Evolutionary conservation across 148 eudicot species (phyloP).

Genomic region (Diospyros lotus): DNA sequence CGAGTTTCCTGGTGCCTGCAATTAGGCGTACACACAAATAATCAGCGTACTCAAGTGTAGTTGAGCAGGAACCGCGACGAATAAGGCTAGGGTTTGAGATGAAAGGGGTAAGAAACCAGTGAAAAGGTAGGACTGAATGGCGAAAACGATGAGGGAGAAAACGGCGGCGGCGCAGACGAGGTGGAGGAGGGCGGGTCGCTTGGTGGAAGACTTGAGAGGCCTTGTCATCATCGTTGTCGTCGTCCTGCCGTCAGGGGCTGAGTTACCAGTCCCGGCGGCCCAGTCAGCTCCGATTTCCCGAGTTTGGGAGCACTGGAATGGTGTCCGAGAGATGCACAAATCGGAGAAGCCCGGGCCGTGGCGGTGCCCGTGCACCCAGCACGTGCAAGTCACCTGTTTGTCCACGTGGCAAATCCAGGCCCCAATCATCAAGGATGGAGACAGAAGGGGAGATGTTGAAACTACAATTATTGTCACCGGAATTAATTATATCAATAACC

Average conservation of each 20-base stretch:
- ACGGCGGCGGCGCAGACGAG: slow-evolving; percentile 53
- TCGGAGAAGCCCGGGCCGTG: too few relatives aligned
- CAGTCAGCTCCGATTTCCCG: neutral
- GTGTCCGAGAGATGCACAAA: too few relatives aligned
- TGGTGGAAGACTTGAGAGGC: neutral
- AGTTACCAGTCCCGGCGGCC: slow-evolving; percentile 13
- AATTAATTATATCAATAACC: too few relatives aligned
- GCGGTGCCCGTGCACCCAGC: too few relatives aligned
- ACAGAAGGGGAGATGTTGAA: too few relatives aligned
- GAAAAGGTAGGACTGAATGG: slow-evolving; percentile 52
- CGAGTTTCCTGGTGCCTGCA: slow-evolving; percentile 31
- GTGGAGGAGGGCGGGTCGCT: slow-evolving; percentile 39
- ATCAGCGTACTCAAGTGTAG: neutral
- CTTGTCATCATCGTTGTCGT: slow-evolving; percentile 17
- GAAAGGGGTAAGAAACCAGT: slow-evolving; percentile 23
- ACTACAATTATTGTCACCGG: too few relatives aligned
- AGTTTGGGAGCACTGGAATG: too few relatives aligned
- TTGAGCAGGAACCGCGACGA: too few relatives aligned
- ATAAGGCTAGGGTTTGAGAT: neutral
- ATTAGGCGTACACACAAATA: neutral
- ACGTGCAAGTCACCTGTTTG: too few relatives aligned
- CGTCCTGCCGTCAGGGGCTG: slow-evolving; percentile 8
- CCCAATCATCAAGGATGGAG: too few relatives aligned
- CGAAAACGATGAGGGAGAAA: slow-evolving; percentile 61
- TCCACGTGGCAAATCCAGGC: too few relatives aligned